Evolutionary conservation across 2,329 filamentous ascomycete species (phyloP), one percentile per base, ranked within the genome.

Genomic region (Xylaria sp.): DNA sequence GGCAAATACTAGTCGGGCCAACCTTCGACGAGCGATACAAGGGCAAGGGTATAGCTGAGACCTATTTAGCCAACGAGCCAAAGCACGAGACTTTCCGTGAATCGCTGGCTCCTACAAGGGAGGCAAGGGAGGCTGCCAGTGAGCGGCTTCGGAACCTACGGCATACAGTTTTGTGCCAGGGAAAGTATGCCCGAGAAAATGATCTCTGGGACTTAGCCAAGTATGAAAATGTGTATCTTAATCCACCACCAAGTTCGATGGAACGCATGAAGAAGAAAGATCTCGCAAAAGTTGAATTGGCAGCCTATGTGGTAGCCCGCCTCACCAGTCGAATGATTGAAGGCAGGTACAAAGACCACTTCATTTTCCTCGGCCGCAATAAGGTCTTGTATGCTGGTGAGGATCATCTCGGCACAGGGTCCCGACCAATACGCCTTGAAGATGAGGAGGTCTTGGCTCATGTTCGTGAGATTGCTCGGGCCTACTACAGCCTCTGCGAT

Each of bases 331-430:
- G 36, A 0, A 33, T 46, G 10, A 20, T 9, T 2, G 36, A 58
- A 15, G 59, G 59, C 4, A 4, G 26, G n/a, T 71, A 44, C 38
- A 28, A 53, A 17, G 59, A 54, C 4, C 0, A 28, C 15, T 71
- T 51, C 38, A 17, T 70, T 36, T 71, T 70, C 31, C 70, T 71
- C 1, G 63, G 67, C 0, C 11, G 23, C 4, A 20, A 63, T 11
- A 42, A 42, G n/a, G 1, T 9, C 23, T 23, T 69, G 1, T 68
- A 59, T 7, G 13, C 44, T 9, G n/a, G 49, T 6, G 1, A 6
- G 1, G n/a, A 69, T 10, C 1, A 33, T 0, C 17, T 54, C 2
- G 67, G 64, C 11, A 6, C 42, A 1, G 58, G 23, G 4, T 36
- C 57, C 1, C 0, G 0, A 1, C n/a, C 3, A 13, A 20, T 66